Conservation (phyloP, 176 grass and related monocot genomes). For the Eleusine coracana region DNA sequence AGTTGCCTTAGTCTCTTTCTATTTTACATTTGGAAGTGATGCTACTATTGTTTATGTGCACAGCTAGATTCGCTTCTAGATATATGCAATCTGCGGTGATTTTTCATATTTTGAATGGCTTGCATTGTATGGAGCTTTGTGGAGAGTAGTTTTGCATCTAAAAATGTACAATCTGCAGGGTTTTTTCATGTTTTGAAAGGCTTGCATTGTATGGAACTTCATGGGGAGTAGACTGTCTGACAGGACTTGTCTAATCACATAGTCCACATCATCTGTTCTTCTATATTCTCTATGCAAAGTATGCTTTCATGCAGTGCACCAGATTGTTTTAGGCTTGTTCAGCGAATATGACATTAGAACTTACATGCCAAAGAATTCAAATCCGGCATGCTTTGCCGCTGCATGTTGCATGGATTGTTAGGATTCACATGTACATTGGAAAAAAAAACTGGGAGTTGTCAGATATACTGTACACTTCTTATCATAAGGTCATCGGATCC, state of each 20-base stretch:
- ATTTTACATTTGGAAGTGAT: conserved; percentile 35
- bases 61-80: conserved; percentile 37
- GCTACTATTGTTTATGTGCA: conserved; percentile 6
- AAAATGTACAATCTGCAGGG: conserved; percentile 17
- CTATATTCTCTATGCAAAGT: background rate
- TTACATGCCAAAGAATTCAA: conserved; percentile 19
- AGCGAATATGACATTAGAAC: conserved; percentile 3
- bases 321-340: background rate
- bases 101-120: conserved; percentile 23
- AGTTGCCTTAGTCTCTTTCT: conserved; percentile 5
- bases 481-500: background rate
- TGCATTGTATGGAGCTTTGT: conserved; percentile 1
- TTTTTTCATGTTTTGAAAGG: conserved; percentile 15
- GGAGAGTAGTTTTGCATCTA: background rate
- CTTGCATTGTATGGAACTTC: conserved; percentile 10
- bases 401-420: background rate
- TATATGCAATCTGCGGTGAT: conserved; percentile 13
- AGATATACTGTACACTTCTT: background rate
- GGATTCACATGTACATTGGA: conserved; percentile 8
- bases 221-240: background rate
- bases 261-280: background rate
- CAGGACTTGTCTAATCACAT: background rate
- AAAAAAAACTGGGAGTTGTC: conserved; percentile 5
- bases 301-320: background rate
- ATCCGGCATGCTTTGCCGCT: background rate